Evolutionary conservation across 345 rosid species (phyloP).

Genomic region (Linum trigynum): DNA sequence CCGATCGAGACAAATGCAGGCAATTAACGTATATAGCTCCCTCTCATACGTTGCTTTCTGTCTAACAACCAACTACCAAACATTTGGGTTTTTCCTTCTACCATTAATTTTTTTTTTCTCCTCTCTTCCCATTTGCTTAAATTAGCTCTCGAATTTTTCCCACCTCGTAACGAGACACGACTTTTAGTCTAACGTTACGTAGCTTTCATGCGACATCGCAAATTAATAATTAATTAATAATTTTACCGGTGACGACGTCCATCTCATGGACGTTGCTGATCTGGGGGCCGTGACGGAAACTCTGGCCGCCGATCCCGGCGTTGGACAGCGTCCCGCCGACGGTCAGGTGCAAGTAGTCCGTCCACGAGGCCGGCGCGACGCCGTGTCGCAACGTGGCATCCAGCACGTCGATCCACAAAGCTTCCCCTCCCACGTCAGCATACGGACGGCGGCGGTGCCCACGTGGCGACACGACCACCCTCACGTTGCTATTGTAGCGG

Average conservation of each 20-base stretch:
- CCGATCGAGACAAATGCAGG: too few species aligned
- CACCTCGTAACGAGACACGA: neutral
- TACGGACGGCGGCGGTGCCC: conserved; percentile 11
- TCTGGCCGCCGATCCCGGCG: conserved; percentile 94
- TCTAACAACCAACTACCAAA: neutral
- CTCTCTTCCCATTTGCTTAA: neutral
- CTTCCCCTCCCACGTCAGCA: conserved; percentile 84
- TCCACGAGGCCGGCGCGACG: conserved; percentile 88
- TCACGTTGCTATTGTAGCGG: conserved; percentile 4
- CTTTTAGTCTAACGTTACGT: neutral
- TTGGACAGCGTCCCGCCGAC: conserved; percentile 95
- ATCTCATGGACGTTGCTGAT: conserved; percentile 87
- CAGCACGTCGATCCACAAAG: conserved; percentile 85
- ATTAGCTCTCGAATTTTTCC: neutral
- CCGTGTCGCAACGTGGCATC: conserved; percentile 59
- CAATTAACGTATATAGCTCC: too few species aligned
- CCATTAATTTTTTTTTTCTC: neutral
- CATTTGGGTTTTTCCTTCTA: too few species aligned
- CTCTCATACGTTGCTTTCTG: neutral
- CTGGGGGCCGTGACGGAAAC: conserved; percentile 90
- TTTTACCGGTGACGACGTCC: conserved; percentile 85
- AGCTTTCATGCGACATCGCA: neutral
- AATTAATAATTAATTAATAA: neutral
- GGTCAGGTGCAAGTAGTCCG: conserved; percentile 83
- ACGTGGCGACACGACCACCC: conserved; percentile 20